A percentile compares a stretch with the other conserved stretches of the same genome.
phyloP scores from a whole-genome alignment of 2,329 filamentous ascomycete species.

The Pyricularia pennisetigena region DNA sequence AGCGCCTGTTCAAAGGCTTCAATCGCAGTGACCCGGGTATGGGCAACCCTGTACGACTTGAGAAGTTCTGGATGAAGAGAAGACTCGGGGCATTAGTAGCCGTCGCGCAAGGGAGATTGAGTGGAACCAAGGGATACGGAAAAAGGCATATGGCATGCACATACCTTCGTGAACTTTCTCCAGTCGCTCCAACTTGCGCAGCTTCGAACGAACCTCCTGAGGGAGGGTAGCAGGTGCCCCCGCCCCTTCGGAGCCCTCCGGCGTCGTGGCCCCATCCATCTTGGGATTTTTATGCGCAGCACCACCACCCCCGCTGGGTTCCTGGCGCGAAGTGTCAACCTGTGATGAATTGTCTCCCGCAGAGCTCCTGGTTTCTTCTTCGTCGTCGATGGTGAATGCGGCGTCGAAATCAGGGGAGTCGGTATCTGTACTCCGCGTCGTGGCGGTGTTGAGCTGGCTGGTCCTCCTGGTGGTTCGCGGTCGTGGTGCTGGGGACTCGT shows the following conservation, averaged over 20 bases:
- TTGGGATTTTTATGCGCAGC: slow-evolving; percentile 4
- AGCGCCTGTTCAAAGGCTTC: slow-evolving; percentile 89
- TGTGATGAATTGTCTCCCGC: slow-evolving; percentile 6
- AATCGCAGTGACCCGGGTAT: slow-evolving; percentile 75
- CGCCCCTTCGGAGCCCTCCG: slow-evolving; percentile 4
- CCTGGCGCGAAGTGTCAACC: slow-evolving; percentile 2
- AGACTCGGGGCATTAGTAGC: slow-evolving; percentile 3
- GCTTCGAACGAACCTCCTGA: slow-evolving; percentile 61
- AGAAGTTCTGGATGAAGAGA: slow-evolving; percentile 58
- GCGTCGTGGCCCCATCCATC: slow-evolving; percentile 3
- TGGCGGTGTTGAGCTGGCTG: slow-evolving; percentile 23
- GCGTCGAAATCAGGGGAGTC: slow-evolving; percentile 84
- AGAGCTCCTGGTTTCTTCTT: slow-evolving; percentile 53
- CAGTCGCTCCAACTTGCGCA: slow-evolving; percentile 83
- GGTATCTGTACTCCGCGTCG: slow-evolving; percentile 41
- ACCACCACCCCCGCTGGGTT: not conserved
- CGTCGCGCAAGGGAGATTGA: not conserved
- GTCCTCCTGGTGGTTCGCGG: slow-evolving; percentile 31
- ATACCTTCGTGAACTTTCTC: slow-evolving; percentile 65
- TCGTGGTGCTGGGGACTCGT: slow-evolving; percentile 22
- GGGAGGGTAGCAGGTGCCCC: slow-evolving; percentile 33
- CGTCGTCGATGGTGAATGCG: slow-evolving; percentile 79
- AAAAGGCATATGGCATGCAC: not conserved
- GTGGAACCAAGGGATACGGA: not conserved
- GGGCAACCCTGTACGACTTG: slow-evolving; percentile 84